phyloP scores from a whole-genome alignment of 2,329 filamentous ascomycete species.

The Arachnopeziza araneosa region DNA sequence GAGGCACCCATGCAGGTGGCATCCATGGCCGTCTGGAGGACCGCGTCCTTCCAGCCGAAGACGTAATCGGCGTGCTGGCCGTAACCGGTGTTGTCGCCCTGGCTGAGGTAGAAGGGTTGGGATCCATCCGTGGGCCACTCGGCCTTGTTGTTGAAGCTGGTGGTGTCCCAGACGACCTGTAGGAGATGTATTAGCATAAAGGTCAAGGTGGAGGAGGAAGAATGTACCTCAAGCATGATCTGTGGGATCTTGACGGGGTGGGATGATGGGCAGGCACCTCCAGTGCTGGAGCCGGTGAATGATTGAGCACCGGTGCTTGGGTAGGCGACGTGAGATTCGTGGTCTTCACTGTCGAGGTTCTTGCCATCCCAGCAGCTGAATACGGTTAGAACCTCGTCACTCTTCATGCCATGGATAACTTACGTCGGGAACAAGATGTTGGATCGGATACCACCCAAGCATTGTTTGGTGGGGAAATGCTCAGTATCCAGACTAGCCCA shows the following conservation, averaged over 20 bases:
- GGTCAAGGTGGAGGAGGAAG: neutral
- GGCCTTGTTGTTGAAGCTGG: conserved; percentile 12
- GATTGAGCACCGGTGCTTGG: neutral
- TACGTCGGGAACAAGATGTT: conserved; percentile 28
- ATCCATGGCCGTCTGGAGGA: conserved; percentile 45
- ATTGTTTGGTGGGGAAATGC: conserved; percentile 18
- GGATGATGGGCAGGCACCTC: conserved; percentile 3
- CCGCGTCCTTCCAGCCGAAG: conserved; percentile 48
- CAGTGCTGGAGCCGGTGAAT: conserved; percentile 1
- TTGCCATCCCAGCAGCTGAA: conserved; percentile 20
- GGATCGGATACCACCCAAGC: conserved; percentile 30
- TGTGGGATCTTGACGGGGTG: conserved; percentile 6
- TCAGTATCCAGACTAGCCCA: neutral
- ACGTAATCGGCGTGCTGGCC: conserved; percentile 53
- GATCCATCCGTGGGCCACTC: conserved; percentile 4
- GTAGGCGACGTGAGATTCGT: conserved; percentile 1
- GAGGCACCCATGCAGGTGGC: conserved; percentile 41
- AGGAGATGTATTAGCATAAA: neutral
- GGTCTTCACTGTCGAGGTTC: conserved; percentile 14
- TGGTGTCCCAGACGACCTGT: conserved; percentile 4
- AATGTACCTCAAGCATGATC: conserved; percentile 1
- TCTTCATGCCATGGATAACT: neutral
- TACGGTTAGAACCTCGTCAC: neutral
- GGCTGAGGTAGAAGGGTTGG: conserved; percentile 4
- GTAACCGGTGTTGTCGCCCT: conserved; percentile 39